Evolutionary conservation across 352 stramenopile genomes (phyloP).

Genomic region (Pythium insidiosum): DNA sequence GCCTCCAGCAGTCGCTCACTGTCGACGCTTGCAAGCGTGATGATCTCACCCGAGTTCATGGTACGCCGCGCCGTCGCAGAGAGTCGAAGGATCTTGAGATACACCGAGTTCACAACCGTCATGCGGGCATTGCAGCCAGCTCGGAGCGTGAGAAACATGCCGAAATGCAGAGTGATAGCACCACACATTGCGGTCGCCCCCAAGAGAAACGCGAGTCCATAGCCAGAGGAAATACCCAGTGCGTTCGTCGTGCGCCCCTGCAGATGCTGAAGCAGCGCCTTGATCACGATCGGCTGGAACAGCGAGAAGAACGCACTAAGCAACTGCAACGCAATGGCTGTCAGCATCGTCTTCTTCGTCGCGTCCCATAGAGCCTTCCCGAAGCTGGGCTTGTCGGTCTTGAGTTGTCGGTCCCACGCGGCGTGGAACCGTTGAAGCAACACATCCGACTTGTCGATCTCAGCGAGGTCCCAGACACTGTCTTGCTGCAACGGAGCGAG

Average conservation of each 20-base stretch:
- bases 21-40: constrained; percentile 46
- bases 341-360: constrained; percentile 24
- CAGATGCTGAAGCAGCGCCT: constrained; percentile 40
- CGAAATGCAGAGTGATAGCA: constrained; percentile 37
- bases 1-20: constrained; percentile 45
- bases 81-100: constrained; percentile 42
- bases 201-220: constrained; percentile 31
- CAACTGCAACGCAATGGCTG: constrained; percentile 24
- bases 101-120: constrained; percentile 54
- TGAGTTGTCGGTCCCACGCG: too few relatives aligned
- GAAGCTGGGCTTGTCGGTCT: constrained; percentile 20
- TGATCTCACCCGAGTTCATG: constrained; percentile 45
- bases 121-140: constrained; percentile 41
- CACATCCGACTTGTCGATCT: constrained; percentile 25
- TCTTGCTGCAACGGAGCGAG: constrained; percentile 22
- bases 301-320: constrained; percentile 29
- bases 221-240: constrained; percentile 32
- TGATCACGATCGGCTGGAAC: constrained; percentile 49
- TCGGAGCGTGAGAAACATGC: constrained; percentile 36
- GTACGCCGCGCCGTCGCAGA: constrained; percentile 31
- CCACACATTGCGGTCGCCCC: constrained; percentile 24
- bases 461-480: constrained; percentile 32
- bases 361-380: constrained; percentile 37
- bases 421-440: constrained; percentile 36
- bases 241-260: too few relatives aligned